phyloP scores from a whole-genome alignment of 352 stramenopile genomes.

The Globisporangium nodosum region DNA sequence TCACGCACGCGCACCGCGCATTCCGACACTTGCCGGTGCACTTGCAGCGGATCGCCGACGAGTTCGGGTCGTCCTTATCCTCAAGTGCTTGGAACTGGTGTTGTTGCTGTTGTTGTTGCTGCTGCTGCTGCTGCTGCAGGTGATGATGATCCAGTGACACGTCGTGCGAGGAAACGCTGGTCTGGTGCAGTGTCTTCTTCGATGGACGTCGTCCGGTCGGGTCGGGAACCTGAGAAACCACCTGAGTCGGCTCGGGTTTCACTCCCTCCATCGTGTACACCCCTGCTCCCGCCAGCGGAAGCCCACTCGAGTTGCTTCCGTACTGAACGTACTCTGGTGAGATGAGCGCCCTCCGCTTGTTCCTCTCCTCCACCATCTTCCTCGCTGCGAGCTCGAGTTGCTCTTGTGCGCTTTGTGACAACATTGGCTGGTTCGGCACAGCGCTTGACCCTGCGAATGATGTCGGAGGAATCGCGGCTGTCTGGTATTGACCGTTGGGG shows the following conservation, averaged over 20 bases:
- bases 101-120: background rate
- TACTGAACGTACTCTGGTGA: constrained; percentile 84
- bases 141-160: background rate
- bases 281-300: background rate
- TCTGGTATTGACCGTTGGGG: constrained; percentile 3
- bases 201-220: constrained; percentile 55
- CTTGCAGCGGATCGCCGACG: constrained; percentile 47
- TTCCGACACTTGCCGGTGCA: constrained; percentile 83
- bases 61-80: constrained; percentile 28
- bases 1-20: constrained; percentile 75
- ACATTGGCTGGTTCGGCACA: constrained; percentile 1
- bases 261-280: constrained; percentile 11
- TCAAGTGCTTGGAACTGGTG: background rate
- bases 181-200: constrained; percentile 62
- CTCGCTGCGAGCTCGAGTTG: constrained; percentile 37
- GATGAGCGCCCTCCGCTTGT: constrained; percentile 78
- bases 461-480: background rate
- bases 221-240: constrained; percentile 48
- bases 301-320: constrained; percentile 12
- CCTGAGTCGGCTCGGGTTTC: constrained; percentile 22
- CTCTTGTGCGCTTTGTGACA: constrained; percentile 29
- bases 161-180: constrained; percentile 8
- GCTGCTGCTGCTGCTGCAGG: background rate
- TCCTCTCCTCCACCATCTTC: constrained; percentile 59
- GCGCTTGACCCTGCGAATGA: background rate